A percentile compares a stretch with the other conserved stretches of the same genome.
These are phyloP conservation scores for Corymbia maculata DNA, from an alignment of 345 rosid species.

Conservation along the genomic window DNA sequence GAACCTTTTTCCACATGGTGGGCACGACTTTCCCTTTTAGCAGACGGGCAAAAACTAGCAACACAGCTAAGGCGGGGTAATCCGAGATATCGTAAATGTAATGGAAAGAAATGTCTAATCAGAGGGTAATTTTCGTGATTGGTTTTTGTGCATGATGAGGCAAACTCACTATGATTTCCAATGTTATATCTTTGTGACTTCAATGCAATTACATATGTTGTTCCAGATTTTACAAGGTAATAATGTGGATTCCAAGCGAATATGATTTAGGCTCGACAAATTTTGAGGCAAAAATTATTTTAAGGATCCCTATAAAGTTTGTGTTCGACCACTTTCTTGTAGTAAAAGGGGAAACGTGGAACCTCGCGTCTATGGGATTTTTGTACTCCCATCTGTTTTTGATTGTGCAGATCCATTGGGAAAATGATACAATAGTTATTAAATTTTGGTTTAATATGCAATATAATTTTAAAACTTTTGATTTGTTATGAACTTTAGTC, in stretches of 20 bases:
- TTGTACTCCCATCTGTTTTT: neutral
- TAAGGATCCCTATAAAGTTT: neutral
- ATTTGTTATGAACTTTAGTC: neutral
- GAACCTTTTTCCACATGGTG: neutral
- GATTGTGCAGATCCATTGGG: neutral
- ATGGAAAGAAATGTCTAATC: neutral
- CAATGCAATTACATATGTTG: neutral
- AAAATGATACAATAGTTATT: neutral
- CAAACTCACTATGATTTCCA: neutral
- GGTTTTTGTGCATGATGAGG: neutral
- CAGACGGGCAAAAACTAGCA: neutral
- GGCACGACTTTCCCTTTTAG: neutral
- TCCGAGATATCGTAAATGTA: neutral
- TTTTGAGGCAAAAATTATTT: neutral
- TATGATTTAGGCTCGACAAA: neutral
- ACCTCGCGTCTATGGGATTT: neutral
- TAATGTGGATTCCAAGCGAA: neutral
- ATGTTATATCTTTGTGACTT: neutral
- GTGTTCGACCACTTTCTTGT: neutral
- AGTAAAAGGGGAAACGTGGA: neutral
- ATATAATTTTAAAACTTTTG: fast-evolving
- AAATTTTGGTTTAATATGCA: neutral
- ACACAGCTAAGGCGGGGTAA: neutral
- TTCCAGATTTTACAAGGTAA: neutral
- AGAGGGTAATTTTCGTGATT: neutral